A percentile compares a stretch with the other conserved stretches of the same genome.
phyloP scores from a whole-genome alignment of 352 stramenopile genomes.

The Nothophytophthora sp. region DNA sequence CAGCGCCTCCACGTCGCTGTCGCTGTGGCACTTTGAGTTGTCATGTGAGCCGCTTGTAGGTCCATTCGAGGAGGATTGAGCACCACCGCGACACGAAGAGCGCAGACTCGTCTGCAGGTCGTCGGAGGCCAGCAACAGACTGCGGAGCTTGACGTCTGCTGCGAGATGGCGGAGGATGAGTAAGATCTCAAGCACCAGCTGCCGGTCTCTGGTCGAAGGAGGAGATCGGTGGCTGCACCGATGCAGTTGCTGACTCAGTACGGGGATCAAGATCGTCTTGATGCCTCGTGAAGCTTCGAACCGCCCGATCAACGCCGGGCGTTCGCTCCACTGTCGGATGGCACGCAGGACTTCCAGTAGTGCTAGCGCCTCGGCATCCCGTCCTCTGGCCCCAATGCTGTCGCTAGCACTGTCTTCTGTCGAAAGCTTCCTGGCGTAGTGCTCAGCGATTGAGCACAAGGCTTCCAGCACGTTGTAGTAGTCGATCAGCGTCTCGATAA shows the following conservation, averaged over 20 bases:
- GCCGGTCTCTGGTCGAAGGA: neutral
- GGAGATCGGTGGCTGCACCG: neutral
- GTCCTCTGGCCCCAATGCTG: neutral
- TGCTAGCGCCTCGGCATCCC: neutral
- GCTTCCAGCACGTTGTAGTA: conserved; percentile 16
- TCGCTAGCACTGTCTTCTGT: neutral
- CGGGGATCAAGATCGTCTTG: conserved; percentile 2
- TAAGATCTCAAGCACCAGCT: conserved; percentile 16
- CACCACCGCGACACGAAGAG: no score
- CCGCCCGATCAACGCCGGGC: neutral
- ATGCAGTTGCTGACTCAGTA: conserved; percentile 11
- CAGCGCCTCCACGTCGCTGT: conserved; percentile 15
- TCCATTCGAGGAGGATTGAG: no score
- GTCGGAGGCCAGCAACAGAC: neutral
- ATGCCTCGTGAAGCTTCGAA: conserved; percentile 12
- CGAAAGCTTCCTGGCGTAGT: conserved; percentile 4
- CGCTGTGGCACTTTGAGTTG: no score
- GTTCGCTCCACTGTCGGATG: conserved; percentile 25
- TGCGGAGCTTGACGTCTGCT: neutral
- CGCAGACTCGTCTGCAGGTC: conserved; percentile 13
- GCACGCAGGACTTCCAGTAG: conserved; percentile 26
- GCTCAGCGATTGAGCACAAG: conserved; percentile 5
- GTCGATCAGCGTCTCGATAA: conserved; percentile 11
- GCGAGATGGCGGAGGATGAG: conserved; percentile 17
- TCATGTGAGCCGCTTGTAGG: no score